These are phyloP conservation scores for Mortierella sp. DNA, from an alignment of 371 early-diverging fungal species.

Conservation along the genomic window DNA sequence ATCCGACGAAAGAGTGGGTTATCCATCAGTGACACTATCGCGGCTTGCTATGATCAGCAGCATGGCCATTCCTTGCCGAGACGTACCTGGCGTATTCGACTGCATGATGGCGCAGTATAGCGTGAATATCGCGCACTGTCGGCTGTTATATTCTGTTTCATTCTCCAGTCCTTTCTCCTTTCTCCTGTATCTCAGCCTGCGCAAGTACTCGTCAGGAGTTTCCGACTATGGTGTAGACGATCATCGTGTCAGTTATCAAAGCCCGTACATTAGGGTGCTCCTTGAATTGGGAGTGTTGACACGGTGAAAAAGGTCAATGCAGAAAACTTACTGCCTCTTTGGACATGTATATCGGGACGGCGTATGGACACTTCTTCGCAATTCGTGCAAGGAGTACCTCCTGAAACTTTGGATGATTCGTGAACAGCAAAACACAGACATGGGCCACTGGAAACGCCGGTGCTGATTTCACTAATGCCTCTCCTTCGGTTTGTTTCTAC, in stretches of 20 bases:
- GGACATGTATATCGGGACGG: slow-evolving; percentile 75
- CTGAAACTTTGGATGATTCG: slow-evolving; percentile 66
- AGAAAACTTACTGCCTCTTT: slow-evolving; percentile 61
- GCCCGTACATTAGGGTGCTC: not conserved
- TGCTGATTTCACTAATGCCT: slow-evolving; percentile 69
- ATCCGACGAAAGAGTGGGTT: not conserved
- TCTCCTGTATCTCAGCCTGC: slow-evolving; percentile 62
- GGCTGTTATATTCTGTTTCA: slow-evolving; percentile 71
- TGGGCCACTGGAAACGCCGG: slow-evolving; percentile 82
- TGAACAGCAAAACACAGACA: slow-evolving; percentile 69
- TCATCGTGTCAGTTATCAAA: not conserved
- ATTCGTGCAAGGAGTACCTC: slow-evolving; percentile 80
- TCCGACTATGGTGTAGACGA: slow-evolving; percentile 51
- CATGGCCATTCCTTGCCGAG: too few species aligned
- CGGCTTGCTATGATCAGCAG: too few species aligned
- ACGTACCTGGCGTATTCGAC: slow-evolving; percentile 59
- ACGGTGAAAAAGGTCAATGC: not conserved
- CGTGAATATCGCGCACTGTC: slow-evolving; percentile 79
- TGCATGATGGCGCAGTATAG: slow-evolving; percentile 84
- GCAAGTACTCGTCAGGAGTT: slow-evolving; percentile 55
- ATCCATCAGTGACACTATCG: too few species aligned
- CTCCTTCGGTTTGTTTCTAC: slow-evolving; percentile 79
- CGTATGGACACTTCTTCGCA: slow-evolving; percentile 81
- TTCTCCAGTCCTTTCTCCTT: slow-evolving; percentile 66
- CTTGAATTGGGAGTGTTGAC: too few species aligned